Conservation (phyloP, 768 basidiomycete species). For the Termitomyces titanicus region DNA sequence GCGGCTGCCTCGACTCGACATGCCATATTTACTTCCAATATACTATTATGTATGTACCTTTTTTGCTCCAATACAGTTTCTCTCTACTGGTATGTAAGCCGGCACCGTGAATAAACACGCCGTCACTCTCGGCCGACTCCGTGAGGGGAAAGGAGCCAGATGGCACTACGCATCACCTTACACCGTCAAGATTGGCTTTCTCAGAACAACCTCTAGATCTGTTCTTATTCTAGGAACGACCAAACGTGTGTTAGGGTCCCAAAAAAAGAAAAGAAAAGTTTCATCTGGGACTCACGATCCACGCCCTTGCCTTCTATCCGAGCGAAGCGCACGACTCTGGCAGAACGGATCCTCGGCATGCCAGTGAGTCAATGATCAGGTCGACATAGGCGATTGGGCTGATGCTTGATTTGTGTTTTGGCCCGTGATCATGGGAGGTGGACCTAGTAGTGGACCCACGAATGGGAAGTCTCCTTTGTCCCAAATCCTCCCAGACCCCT, state of each 20-base stretch:
- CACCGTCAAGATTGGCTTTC: neutral
- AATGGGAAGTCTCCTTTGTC: neutral
- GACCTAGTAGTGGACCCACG: neutral
- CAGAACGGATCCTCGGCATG: slow-evolving; percentile 10
- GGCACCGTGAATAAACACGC: neutral
- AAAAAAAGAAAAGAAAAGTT: neutral
- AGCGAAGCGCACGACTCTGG: neutral
- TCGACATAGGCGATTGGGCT: neutral
- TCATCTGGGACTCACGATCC: neutral
- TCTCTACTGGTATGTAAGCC: too few relatives aligned
- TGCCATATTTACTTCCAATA: neutral
- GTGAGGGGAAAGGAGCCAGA: neutral
- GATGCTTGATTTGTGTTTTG: neutral
- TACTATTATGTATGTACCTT: neutral
- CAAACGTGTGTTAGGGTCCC: neutral
- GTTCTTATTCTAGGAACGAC: slow-evolving; percentile 1
- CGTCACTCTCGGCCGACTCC: slow-evolving; percentile 3
- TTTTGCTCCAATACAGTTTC: neutral
- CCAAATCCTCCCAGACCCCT: neutral
- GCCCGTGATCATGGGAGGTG: neutral
- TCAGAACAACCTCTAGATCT: neutral
- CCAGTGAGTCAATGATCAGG: neutral
- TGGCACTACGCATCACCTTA: neutral
- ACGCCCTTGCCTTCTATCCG: slow-evolving; percentile 1
- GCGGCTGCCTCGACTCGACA: neutral